A percentile compares a stretch with the other conserved stretches of the same genome.
Evolutionary conservation across 2,329 filamentous ascomycete species (phyloP).

Genomic region (Exserohilum turcica): DNA sequence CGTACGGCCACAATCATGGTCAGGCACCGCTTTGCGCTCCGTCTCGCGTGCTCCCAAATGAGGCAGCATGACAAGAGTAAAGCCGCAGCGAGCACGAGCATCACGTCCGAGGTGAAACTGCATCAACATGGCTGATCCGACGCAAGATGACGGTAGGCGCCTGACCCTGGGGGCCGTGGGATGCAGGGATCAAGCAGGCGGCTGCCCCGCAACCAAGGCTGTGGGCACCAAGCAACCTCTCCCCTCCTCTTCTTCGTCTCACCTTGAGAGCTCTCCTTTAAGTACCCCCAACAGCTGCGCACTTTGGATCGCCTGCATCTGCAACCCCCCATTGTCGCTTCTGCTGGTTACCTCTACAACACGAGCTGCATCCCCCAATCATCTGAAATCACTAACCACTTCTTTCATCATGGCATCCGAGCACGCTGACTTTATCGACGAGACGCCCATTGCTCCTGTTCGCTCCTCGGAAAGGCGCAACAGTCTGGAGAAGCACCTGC

Average conservation of each 20-base stretch:
- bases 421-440: slow-evolving; percentile 38
- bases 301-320: slow-evolving; percentile 1
- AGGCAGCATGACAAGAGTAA: neutral
- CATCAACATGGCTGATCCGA: slow-evolving; percentile 24
- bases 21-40: neutral
- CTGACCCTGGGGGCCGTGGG: slow-evolving; percentile 16
- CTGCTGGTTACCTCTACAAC: slow-evolving; percentile 1
- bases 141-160: slow-evolving; percentile 19
- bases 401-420: slow-evolving; percentile 36
- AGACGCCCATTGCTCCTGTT: slow-evolving; percentile 50
- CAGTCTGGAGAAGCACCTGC: slow-evolving; percentile 55
- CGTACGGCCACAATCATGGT: neutral
- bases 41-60: neutral
- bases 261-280: slow-evolving; percentile 15
- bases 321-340: slow-evolving; percentile 3
- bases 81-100: neutral
- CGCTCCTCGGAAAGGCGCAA: slow-evolving; percentile 65
- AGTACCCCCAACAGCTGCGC: slow-evolving; percentile 11
- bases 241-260: slow-evolving; percentile 12
- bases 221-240: slow-evolving; percentile 16
- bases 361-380: neutral
- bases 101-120: neutral
- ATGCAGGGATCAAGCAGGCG: slow-evolving; percentile 26
- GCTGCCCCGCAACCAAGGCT: slow-evolving; percentile 30
- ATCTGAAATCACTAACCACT: slow-evolving; percentile 13